Conservation (phyloP, 768 basidiomycete species). For the Crucibulum laeve region DNA sequence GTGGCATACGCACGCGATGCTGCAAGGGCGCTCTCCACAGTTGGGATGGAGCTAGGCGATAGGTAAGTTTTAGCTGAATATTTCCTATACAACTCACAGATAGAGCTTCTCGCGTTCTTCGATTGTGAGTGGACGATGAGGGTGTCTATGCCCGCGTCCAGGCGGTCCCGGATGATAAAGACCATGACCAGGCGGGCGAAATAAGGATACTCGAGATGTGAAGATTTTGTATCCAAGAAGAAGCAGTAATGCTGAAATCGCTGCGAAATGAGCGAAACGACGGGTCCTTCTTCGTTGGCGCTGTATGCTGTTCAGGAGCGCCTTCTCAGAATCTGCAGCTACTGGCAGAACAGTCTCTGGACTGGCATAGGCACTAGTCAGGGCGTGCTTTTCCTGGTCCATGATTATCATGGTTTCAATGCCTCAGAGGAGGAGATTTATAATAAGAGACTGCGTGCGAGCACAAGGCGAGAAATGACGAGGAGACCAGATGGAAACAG, state of each 20-base stretch:
- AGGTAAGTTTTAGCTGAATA: no score
- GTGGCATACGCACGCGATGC: constrained; percentile 57
- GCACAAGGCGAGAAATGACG: no score
- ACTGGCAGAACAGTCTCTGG: no score
- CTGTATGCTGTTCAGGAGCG: not conserved
- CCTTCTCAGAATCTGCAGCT: no score
- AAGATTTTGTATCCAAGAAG: not conserved
- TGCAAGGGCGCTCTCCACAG: constrained; percentile 49
- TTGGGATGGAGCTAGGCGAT: constrained; percentile 46
- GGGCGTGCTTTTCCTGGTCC: constrained; percentile 20
- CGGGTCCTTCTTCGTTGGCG: not conserved
- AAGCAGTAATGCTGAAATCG: not conserved
- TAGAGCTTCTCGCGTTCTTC: constrained; percentile 26
- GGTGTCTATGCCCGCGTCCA: constrained; percentile 1
- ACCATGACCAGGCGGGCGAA: no score
- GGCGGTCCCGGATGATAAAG: no score
- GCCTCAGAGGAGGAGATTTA: no score
- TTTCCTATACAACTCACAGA: constrained; percentile 19
- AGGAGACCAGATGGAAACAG: no score
- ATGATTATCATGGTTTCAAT: constrained; percentile 14
- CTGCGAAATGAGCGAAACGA: not conserved
- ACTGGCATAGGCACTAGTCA: no score
- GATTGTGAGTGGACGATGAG: constrained; percentile 12
- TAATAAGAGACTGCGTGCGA: no score
- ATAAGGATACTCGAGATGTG: not conserved